Evolutionary conservation across 805 yeast genomes (phyloP).

Genomic region (Maudiozyma turicensis): DNA sequence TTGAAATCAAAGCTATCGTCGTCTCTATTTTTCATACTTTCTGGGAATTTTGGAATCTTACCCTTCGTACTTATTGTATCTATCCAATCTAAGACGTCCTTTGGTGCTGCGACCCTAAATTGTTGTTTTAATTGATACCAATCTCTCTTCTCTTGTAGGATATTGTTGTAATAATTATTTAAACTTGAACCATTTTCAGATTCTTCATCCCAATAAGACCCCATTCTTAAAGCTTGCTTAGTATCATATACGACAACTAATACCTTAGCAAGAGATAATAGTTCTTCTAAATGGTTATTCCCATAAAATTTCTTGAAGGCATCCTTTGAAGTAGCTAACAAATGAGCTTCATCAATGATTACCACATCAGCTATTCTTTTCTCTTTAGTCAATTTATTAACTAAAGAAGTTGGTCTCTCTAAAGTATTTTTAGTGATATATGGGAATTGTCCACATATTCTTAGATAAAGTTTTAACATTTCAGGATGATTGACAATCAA

Average conservation of each 20-base stretch:
- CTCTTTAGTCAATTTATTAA: constrained; percentile 29
- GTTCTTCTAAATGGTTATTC: constrained; percentile 35
- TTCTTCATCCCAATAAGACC: constrained; percentile 34
- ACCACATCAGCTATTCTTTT: constrained; percentile 30
- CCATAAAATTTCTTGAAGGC: constrained; percentile 37
- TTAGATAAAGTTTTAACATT: constrained; percentile 36
- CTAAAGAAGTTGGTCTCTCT: constrained; percentile 39
- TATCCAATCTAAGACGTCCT: constrained; percentile 36
- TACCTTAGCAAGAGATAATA: constrained; percentile 32
- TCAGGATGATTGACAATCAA: constrained; percentile 41
- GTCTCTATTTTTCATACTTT: constrained; percentile 8
- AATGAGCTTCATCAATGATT: constrained; percentile 39
- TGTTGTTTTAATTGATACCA: constrained; percentile 32
- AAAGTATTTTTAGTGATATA: constrained; percentile 31
- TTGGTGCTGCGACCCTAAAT: constrained; percentile 34
- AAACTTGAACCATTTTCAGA: constrained; percentile 32
- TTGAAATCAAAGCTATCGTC: constrained; percentile 25
- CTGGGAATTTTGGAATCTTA: constrained; percentile 30
- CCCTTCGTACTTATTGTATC: constrained; percentile 28
- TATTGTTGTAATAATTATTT: constrained; percentile 11
- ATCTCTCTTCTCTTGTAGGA: constrained; percentile 12
- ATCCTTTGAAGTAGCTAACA: constrained; percentile 35
- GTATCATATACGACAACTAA: constrained; percentile 37
- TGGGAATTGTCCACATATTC: constrained; percentile 31
- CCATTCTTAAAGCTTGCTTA: constrained; percentile 38